Evolutionary conservation across 768 basidiomycete genomes (phyloP).

Genomic region (Boletellus ananas): DNA sequence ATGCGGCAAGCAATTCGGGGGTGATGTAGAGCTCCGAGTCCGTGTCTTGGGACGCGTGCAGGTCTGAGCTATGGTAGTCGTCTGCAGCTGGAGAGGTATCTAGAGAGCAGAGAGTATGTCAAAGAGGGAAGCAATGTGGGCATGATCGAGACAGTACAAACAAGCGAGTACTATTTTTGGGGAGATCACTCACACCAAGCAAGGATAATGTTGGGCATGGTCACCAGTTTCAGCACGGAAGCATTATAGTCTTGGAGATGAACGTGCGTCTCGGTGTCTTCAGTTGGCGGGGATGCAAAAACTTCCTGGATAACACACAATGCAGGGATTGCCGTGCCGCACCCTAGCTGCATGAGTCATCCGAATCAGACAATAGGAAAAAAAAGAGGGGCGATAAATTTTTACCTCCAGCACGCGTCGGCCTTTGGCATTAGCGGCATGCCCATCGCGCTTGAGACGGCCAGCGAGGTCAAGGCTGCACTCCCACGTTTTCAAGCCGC

Average conservation of each 20-base stretch:
- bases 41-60: slow-evolving; percentile 18
- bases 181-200: slow-evolving; percentile 66
- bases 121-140: background rate
- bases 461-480: slow-evolving; percentile 84
- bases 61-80: slow-evolving; percentile 37
- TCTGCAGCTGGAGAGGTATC: slow-evolving; percentile 60
- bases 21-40: slow-evolving; percentile 65
- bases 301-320: slow-evolving; percentile 65
- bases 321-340: slow-evolving; percentile 87
- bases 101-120: slow-evolving; percentile 22
- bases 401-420: slow-evolving; percentile 71
- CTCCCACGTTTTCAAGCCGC: slow-evolving; percentile 98
- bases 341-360: slow-evolving; percentile 64
- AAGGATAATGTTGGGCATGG: slow-evolving; percentile 73
- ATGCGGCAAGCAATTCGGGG: slow-evolving; percentile 58
- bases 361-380: background rate
- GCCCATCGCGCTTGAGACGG: slow-evolving; percentile 44
- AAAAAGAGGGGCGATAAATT: background rate
- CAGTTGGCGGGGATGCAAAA: slow-evolving; percentile 36
- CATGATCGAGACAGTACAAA: background rate
- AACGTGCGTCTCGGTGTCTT: slow-evolving; percentile 42
- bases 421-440: slow-evolving; percentile 35
- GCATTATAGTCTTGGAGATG: slow-evolving; percentile 93
- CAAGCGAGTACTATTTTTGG: background rate
- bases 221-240: slow-evolving; percentile 74